A percentile compares a stretch with the other conserved stretches of the same genome.
Evolutionary conservation across 1,139 yeast genomes (phyloP).

Genomic region (Hyphopichia burtonii): DNA sequence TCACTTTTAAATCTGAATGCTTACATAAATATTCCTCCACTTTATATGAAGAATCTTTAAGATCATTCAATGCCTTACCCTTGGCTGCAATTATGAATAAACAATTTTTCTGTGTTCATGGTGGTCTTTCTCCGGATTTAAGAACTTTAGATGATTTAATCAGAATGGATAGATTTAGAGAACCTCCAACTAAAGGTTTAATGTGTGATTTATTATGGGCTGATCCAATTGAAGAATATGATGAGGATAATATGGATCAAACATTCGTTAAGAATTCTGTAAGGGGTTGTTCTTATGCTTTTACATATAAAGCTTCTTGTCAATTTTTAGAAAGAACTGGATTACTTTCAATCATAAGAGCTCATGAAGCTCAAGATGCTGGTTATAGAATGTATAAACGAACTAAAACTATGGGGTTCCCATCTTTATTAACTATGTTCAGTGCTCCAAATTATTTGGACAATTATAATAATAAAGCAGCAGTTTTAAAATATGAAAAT

Average conservation of each 20-base stretch:
- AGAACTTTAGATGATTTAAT: constrained; percentile 68
- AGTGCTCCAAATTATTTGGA: constrained; percentile 96
- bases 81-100: constrained; percentile 92
- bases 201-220: constrained; percentile 98
- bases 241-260: constrained; percentile 56
- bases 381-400: constrained; percentile 94
- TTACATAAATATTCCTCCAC: constrained; percentile 71
- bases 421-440: constrained; percentile 86
- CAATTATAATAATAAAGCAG: constrained; percentile 92
- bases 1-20: constrained; percentile 91
- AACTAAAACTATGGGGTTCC: constrained; percentile 87
- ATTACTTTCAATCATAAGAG: constrained; percentile 80
- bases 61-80: constrained; percentile 84
- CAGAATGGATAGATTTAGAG: constrained; percentile 75
- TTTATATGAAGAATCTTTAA: constrained; percentile 74
- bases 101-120: constrained; percentile 95
- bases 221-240: constrained; percentile 90
- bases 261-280: constrained; percentile 66
- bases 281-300: constrained; percentile 92
- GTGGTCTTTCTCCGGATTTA: constrained; percentile 91
- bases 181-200: constrained; percentile 91
- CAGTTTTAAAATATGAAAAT: constrained; percentile 85
- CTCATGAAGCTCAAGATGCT: constrained; percentile 98
- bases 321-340: constrained; percentile 79
- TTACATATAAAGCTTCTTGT: constrained; percentile 82